Evolutionary conservation across 495 filamentous ascomycete species (phyloP), one percentile per base, ranked within the genome.

Genomic region (Penicillium egyptiacum): DNA sequence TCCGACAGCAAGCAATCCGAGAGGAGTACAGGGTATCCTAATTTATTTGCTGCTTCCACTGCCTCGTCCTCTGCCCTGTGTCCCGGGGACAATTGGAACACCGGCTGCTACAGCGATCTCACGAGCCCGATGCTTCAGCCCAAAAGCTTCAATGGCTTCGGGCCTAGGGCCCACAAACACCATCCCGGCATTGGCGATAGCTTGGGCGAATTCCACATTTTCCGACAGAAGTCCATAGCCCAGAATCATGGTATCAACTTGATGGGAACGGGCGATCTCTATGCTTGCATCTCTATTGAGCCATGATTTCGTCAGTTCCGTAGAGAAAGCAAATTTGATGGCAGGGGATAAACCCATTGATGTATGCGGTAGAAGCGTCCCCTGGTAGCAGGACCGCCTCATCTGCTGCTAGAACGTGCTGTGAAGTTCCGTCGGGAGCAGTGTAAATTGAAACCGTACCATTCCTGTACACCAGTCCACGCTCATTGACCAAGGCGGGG

Each of bases 211-310:
- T 30, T 78, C 75, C 3, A 74, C 74, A 68, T 86, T 86, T 45
- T 87, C 84, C 4, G 75, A 80, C 22, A 87, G 64, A 51, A 85
- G 86, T 1, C 81, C 81, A 71, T 84, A 84, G 12, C 81, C 81
- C 5, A 81, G 81, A 47, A 82, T 81, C 39, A 83, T 77, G 25
- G 78, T 80, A 55, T 83, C 66, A 1, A 58, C 78, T 19, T 71
- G 49, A 23, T 71, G 55, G 14, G 57, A 57, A 37, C 76, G 75
- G 48, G 79, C 77, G 42, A 83, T 79, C 37, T 69, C 59, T 53
- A 83, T 75, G 20, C 83, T 81, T 37, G 67, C 59, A 16, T 79
- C 73, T 31, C 76, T 79, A 41, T 19, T 53, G 22, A 16, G 7
- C 22, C 4, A 20, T 43, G 1, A 26, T 43, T 14, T n/a, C 31